Conservation (phyloP, 208 protist genomes). For the Acanthamoeba healyi region DNA sequence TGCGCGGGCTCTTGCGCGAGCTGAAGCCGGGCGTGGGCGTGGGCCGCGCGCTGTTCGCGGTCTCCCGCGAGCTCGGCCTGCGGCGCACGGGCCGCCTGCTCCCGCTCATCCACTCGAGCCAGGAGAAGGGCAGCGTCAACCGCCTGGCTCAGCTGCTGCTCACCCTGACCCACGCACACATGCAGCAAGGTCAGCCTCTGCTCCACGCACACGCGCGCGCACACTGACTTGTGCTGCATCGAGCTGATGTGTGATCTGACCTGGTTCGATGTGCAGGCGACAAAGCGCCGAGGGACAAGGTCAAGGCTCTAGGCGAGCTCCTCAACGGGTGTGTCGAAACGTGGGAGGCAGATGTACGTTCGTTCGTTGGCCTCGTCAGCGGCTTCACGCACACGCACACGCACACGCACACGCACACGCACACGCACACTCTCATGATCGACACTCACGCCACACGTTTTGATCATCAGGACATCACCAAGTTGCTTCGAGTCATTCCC, state of each 20-base stretch:
- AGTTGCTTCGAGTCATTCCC: not conserved
- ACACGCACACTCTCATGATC: not conserved
- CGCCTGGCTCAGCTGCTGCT: not conserved
- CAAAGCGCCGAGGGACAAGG: not conserved
- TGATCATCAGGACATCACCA: not conserved
- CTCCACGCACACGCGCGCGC: too few species aligned
- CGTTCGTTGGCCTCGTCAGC: not conserved
- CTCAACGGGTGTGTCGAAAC: not conserved
- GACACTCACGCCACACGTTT: too few species aligned
- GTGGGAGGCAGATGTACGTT: not conserved
- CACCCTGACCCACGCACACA: not conserved
- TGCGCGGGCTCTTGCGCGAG: not conserved
- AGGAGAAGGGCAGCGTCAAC: conserved; percentile 43
- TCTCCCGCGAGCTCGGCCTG: conserved; percentile 14
- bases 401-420: not conserved
- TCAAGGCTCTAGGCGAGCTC: not conserved
- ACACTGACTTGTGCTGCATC: not conserved
- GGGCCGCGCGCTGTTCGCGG: not conserved
- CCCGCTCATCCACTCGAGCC: not conserved
- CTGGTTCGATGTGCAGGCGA: not conserved
- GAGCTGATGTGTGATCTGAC: not conserved
- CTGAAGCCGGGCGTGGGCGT: not conserved
- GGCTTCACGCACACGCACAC: not conserved
- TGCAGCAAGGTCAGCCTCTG: not conserved
- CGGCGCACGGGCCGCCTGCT: not conserved